Percentiles rank a stretch among this genome's conserved stretches.
Conservation (phyloP, 768 basidiomycete genomes). For the Pleurotus djamor region DNA sequence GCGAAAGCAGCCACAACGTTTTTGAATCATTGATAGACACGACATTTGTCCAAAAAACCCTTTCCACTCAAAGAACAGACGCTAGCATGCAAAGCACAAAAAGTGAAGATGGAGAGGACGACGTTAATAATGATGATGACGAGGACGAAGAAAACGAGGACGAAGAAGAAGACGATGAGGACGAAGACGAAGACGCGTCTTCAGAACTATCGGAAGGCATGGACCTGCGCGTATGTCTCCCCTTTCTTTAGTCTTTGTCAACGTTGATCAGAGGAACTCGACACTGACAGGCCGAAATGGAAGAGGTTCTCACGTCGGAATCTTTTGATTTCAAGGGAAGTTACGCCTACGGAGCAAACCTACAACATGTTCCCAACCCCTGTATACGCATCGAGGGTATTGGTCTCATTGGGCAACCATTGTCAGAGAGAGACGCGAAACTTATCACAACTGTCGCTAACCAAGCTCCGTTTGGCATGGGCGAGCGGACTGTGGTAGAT, state of each 20-base stretch:
- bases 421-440: slow-evolving; percentile 35
- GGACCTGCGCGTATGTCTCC: neutral
- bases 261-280: neutral
- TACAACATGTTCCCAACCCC: slow-evolving; percentile 35
- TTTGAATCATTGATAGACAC: too few relatives aligned
- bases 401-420: slow-evolving; percentile 41
- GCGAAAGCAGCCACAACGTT: too few relatives aligned
- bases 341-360: slow-evolving; percentile 22
- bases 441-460: slow-evolving; percentile 28
- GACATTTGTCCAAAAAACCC: too few relatives aligned
- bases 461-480: slow-evolving; percentile 45
- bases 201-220: neutral
- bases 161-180: neutral
- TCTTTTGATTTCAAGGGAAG: slow-evolving; percentile 29
- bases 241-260: neutral
- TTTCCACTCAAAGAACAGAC: neutral
- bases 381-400: slow-evolving; percentile 32
- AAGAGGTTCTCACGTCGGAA: slow-evolving; percentile 19
- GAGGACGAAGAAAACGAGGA: neutral
- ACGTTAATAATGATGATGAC: neutral
- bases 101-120: neutral
- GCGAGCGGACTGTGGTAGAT: slow-evolving; percentile 38
- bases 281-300: slow-evolving; percentile 25
- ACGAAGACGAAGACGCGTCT: neutral
- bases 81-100: neutral